phyloP scores from a whole-genome alignment of 108 stramenopile species.

The Epithemia pelagica region DNA sequence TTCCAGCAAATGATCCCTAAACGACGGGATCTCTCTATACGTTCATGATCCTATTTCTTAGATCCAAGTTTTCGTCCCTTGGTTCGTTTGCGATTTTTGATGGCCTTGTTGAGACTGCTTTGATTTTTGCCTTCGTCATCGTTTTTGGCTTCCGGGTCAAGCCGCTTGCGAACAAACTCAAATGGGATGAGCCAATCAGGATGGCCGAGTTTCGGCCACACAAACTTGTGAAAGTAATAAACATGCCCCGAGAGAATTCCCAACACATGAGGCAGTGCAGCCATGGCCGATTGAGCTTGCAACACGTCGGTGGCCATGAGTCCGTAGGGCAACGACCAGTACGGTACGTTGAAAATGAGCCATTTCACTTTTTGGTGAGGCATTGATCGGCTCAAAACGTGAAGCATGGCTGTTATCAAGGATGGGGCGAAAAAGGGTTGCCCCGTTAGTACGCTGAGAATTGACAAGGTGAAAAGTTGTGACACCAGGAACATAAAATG shows the following conservation, averaged over 20 bases:
- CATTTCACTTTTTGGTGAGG: slow-evolving; percentile 82
- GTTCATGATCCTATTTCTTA: no score
- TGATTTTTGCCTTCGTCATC: slow-evolving; percentile 24
- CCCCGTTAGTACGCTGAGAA: slow-evolving; percentile 56
- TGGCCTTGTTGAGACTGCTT: slow-evolving; percentile 45
- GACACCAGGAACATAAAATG: slow-evolving; percentile 64
- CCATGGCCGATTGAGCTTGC: slow-evolving; percentile 55
- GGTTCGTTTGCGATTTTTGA: slow-evolving; percentile 66
- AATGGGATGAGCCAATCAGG: slow-evolving; percentile 84
- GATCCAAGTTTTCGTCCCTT: slow-evolving; percentile 70
- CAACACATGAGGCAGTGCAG: slow-evolving; percentile 77
- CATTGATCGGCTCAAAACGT: slow-evolving; percentile 77
- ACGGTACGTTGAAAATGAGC: slow-evolving; percentile 81
- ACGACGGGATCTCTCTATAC: no score
- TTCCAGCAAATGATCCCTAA: no score
- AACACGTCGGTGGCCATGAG: slow-evolving; percentile 79
- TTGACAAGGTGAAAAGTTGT: slow-evolving; percentile 50
- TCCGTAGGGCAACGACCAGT: slow-evolving; percentile 84
- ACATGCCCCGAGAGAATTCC: slow-evolving; percentile 85
- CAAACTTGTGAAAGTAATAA: slow-evolving; percentile 72
- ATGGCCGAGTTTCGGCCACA: slow-evolving; percentile 79
- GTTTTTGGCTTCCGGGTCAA: slow-evolving; percentile 51
- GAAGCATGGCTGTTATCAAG: slow-evolving; percentile 83
- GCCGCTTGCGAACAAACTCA: slow-evolving; percentile 39
- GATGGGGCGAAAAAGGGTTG: slow-evolving; percentile 74